A percentile compares a stretch with the other conserved stretches of the same genome.
Conservation (phyloP, 352 stramenopile genomes). For the Globisporangium cylindrosporum region DNA sequence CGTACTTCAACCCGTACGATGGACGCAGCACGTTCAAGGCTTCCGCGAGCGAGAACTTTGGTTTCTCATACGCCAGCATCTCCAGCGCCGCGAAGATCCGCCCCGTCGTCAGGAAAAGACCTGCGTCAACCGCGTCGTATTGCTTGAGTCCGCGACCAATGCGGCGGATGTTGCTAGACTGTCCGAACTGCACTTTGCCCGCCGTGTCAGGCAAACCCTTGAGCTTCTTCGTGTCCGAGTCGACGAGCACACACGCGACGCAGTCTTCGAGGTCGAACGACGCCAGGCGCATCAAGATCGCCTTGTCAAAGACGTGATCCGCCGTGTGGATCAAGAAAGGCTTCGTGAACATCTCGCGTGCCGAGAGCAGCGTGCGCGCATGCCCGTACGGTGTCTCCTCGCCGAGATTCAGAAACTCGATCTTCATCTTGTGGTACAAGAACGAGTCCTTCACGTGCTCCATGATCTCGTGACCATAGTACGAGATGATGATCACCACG, state of each 20-base stretch:
- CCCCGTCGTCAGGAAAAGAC: constrained; percentile 67
- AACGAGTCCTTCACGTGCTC: constrained; percentile 74
- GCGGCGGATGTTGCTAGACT: constrained; percentile 48
- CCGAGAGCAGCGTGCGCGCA: constrained; percentile 72
- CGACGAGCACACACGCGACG: constrained; percentile 73
- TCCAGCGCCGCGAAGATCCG: constrained; percentile 79
- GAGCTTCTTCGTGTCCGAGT: constrained; percentile 62
- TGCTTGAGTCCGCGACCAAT: constrained; percentile 70
- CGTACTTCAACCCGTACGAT: constrained; percentile 75
- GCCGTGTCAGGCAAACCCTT: constrained; percentile 57
- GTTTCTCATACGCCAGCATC: constrained; percentile 80
- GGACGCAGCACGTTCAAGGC: constrained; percentile 78
- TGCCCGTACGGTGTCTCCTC: constrained; percentile 73
- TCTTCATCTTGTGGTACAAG: constrained; percentile 71
- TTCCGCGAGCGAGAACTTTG: constrained; percentile 81
- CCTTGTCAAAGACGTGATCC: constrained; percentile 82
- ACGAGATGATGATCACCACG: constrained; percentile 84
- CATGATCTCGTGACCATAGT: constrained; percentile 80
- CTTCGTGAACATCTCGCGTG: constrained; percentile 71
- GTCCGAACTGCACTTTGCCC: constrained; percentile 62
- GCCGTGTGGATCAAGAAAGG: constrained; percentile 85
- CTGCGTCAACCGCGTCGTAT: constrained; percentile 77
- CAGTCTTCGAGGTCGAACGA: constrained; percentile 71
- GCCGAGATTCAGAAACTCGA: constrained; percentile 84
- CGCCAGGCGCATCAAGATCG: constrained; percentile 62